These are phyloP conservation scores for Calonectria montana DNA, from an alignment of 2,329 filamentous ascomycete species.

Conservation along the genomic window DNA sequence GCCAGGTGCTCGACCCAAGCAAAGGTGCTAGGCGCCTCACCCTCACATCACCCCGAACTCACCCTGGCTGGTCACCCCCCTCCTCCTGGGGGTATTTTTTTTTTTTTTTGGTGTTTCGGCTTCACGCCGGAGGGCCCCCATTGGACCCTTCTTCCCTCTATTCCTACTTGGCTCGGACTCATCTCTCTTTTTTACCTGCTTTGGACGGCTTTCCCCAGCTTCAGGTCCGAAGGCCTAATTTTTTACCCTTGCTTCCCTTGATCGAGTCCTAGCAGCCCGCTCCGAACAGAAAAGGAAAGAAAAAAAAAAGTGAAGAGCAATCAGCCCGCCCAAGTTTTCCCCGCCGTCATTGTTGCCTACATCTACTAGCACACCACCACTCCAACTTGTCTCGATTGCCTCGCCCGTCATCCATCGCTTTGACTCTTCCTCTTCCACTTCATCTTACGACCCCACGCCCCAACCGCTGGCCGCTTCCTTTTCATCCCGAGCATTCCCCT, in stretches of 20 bases:
- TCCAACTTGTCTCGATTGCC: constrained; percentile 4
- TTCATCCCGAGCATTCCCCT: not conserved
- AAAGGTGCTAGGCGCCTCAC: not conserved
- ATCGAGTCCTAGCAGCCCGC: not conserved
- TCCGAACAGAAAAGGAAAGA: not conserved
- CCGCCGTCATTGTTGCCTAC: constrained; percentile 9
- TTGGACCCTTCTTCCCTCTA: constrained; percentile 10
- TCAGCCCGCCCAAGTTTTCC: constrained; percentile 4
- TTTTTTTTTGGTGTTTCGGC: constrained; percentile 15
- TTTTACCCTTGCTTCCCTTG: not conserved
- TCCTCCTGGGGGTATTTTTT: too few relatives aligned
- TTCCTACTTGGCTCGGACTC: constrained; percentile 12
- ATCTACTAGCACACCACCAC: constrained; percentile 29
- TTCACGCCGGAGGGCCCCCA: not conserved
- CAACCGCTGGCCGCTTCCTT: not conserved
- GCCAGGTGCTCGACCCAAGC: too few relatives aligned
- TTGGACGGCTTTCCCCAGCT: constrained; percentile 1
- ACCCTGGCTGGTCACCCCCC: not conserved
- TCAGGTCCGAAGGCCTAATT: not conserved
- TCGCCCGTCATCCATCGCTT: not conserved
- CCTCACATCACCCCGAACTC: not conserved
- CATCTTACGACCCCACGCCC: constrained; percentile 7
- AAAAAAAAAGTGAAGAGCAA: not conserved
- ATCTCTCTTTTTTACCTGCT: constrained; percentile 4
- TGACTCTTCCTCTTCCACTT: not conserved